These are phyloP conservation scores for Beta lomatogona DNA, from an alignment of 179 eudicot species.

Conservation along the genomic window DNA sequence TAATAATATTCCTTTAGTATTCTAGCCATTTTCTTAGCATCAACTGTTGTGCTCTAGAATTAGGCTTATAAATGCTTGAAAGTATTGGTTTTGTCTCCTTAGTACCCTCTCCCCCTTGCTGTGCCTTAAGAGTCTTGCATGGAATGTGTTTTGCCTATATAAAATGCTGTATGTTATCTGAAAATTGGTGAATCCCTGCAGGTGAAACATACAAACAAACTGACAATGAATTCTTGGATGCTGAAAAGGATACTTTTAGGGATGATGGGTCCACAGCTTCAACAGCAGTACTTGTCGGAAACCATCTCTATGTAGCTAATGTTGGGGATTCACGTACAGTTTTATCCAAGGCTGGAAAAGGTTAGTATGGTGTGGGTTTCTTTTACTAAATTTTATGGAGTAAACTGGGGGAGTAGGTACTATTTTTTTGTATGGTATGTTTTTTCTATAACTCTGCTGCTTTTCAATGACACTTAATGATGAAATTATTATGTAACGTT, in stretches of 20 bases:
- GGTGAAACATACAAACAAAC: slow-evolving; percentile 89
- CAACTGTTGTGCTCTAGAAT: not conserved
- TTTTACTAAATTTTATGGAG: slow-evolving; percentile 10
- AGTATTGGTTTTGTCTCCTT: not conserved
- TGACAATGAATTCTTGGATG: slow-evolving; percentile 78
- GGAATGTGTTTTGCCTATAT: not conserved
- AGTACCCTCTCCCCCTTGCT: not conserved
- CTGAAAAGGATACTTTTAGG: slow-evolving; percentile 81
- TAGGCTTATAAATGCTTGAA: not conserved
- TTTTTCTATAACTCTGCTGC: not conserved
- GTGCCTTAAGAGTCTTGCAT: not conserved
- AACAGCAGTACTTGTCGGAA: slow-evolving; percentile 91
- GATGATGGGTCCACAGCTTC: slow-evolving; percentile 99
- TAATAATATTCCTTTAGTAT: not conserved
- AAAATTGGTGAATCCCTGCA: slow-evolving; percentile 36
- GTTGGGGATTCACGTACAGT: slow-evolving; percentile 97
- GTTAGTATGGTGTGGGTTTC: slow-evolving; percentile 33
- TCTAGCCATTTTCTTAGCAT: not conserved
- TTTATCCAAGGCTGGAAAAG: slow-evolving; percentile 87
- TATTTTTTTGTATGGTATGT: not conserved
- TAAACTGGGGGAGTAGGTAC: not conserved
- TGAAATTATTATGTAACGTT: not conserved
- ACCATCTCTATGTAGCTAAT: slow-evolving; percentile 90
- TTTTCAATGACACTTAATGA: not conserved
- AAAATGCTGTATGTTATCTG: slow-evolving; percentile 10